phyloP scores from a whole-genome alignment of 192 early-diverging fungal genomes.

The Umbelopsis isabellina region DNA sequence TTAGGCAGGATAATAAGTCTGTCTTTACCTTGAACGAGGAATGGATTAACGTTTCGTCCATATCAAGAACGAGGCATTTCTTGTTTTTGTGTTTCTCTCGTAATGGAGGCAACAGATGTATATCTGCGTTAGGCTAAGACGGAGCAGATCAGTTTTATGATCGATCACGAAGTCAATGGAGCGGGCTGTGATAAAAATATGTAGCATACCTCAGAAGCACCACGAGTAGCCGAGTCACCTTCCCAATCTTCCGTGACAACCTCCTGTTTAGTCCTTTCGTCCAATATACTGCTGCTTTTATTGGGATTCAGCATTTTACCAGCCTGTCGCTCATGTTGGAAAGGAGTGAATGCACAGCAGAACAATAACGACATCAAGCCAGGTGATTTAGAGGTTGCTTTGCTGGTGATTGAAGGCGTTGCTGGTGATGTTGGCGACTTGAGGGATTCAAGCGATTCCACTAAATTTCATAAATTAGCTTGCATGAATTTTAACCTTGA shows the following conservation, averaged over 20 bases:
- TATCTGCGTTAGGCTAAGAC: conserved; percentile 4
- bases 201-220: conserved; percentile 7
- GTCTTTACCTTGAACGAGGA: conserved; percentile 83
- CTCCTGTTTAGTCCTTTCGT: conserved; percentile 16
- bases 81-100: conserved; percentile 66
- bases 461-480: background rate
- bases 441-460: background rate
- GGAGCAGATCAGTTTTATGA: background rate
- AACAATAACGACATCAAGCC: conserved; percentile 5
- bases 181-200: no score
- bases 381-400: conserved; percentile 4
- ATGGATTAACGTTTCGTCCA: conserved; percentile 98
- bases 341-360: conserved; percentile 15
- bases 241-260: conserved; percentile 10
- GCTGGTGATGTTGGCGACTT: conserved; percentile 4
- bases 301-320: background rate
- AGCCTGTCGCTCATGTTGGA: conserved; percentile 4
- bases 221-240: conserved; percentile 15
- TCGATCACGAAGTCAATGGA: background rate
- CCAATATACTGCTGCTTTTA: background rate
- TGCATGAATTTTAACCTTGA: background rate
- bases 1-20: background rate
- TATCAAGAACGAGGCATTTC: conserved; percentile 95
- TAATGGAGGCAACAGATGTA: conserved; percentile 70
- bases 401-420: conserved; percentile 1